phyloP scores from a whole-genome alignment of 2,329 filamentous ascomycete species.

The Pseudogymnoascus sp. region DNA sequence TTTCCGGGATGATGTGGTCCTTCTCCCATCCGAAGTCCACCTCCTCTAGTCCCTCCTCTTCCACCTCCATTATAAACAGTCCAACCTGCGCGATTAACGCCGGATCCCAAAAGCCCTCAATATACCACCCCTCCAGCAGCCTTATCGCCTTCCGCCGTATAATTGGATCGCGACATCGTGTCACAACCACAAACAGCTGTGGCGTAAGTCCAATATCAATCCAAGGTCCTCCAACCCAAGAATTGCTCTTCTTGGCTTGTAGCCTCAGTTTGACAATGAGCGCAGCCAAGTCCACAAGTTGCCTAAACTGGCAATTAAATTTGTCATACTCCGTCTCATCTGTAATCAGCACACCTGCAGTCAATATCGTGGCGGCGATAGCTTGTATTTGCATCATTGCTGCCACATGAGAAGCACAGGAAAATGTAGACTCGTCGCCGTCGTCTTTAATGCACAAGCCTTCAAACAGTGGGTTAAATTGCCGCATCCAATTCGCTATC shows the following conservation, averaged over 20 bases:
- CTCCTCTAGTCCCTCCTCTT: constrained; percentile 17
- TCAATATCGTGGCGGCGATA: constrained; percentile 13
- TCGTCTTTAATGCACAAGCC: background rate
- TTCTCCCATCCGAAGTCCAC: constrained; percentile 10
- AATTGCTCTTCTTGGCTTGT: constrained; percentile 13
- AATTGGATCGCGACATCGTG: constrained; percentile 19
- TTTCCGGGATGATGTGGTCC: background rate
- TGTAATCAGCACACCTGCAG: constrained; percentile 15
- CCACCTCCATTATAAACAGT: constrained; percentile 20
- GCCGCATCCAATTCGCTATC: constrained; percentile 17
- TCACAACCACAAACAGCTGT: constrained; percentile 15
- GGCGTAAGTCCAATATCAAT: constrained; percentile 21
- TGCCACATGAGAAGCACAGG: constrained; percentile 12
- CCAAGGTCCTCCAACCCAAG: constrained; percentile 16
- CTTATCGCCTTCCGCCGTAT: constrained; percentile 19
- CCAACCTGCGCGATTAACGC: constrained; percentile 15
- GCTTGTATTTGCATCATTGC: constrained; percentile 18
- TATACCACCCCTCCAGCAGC: constrained; percentile 15
- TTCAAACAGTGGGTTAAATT: constrained; percentile 17
- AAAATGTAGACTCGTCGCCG: constrained; percentile 10
- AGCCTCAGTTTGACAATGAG: constrained; percentile 11
- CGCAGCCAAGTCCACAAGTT: constrained; percentile 14
- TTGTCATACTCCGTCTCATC: constrained; percentile 19
- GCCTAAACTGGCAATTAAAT: constrained; percentile 14
- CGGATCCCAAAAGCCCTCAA: constrained; percentile 19